These are phyloP conservation scores for Paxillus ammoniavirescens DNA, from an alignment of 768 basidiomycete genomes.

Conservation along the genomic window DNA sequence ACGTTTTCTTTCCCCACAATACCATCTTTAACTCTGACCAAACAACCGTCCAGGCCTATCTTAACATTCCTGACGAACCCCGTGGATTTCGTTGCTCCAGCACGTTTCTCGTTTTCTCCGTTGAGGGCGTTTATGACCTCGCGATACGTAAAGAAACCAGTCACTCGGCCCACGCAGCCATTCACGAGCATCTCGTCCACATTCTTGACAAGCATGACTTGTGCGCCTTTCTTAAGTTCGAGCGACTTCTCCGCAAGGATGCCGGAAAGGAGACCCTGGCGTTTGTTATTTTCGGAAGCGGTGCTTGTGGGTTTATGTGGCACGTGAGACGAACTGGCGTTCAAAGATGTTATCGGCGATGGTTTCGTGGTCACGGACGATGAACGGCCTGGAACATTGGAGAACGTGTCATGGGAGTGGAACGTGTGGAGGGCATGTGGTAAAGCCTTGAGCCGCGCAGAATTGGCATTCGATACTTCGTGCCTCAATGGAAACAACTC, in stretches of 20 bases:
- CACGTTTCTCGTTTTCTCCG: conserved; percentile 26
- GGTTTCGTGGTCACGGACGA: neutral
- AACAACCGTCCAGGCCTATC: conserved; percentile 28
- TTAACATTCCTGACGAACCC: conserved; percentile 36
- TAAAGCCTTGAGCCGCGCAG: conserved; percentile 48
- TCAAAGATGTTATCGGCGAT: neutral
- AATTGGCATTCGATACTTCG: conserved; percentile 69
- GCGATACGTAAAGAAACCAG: conserved; percentile 45
- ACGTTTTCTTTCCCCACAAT: conserved; percentile 35
- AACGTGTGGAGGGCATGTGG: conserved; percentile 42
- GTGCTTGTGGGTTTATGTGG: conserved; percentile 25
- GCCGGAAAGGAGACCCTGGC: conserved; percentile 55
- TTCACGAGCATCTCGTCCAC: conserved; percentile 62
- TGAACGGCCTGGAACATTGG: conserved; percentile 1
- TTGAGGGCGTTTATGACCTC: conserved; percentile 15
- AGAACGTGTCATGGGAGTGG: conserved; percentile 49
- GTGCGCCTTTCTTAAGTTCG: conserved; percentile 57
- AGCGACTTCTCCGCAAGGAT: conserved; percentile 60
- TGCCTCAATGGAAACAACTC: conserved; percentile 64
- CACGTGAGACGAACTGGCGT: conserved; percentile 18
- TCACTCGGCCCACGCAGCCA: conserved; percentile 60
- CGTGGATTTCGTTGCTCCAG: conserved; percentile 24
- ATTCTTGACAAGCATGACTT: conserved; percentile 74
- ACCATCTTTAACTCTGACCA: conserved; percentile 7
- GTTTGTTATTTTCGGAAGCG: conserved; percentile 29